A percentile compares a stretch with the other conserved stretches of the same genome.
Conservation (phyloP, 352 stramenopile species). For the Phytophthora quininea region DNA sequence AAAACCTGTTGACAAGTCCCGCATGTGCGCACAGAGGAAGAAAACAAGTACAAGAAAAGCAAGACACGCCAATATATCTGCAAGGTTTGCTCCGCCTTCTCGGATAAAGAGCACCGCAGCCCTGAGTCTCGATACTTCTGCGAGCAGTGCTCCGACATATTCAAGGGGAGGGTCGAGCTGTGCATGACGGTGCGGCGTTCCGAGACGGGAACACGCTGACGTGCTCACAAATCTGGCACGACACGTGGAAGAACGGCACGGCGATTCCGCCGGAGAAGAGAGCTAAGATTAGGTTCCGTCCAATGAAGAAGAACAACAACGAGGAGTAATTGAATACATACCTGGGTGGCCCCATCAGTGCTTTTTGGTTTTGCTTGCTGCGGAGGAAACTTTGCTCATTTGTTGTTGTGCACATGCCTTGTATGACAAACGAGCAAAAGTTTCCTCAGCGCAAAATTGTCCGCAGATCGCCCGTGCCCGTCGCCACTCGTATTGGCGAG, state of each 20-base stretch:
- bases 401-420: neutral
- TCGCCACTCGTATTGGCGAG: conserved; percentile 7
- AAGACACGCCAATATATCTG: conserved; percentile 28
- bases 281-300: conserved; percentile 17
- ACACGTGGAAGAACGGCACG: conserved; percentile 14
- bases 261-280: conserved; percentile 8
- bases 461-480: neutral
- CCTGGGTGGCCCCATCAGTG: neutral
- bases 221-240: conserved; percentile 19
- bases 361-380: too few species aligned
- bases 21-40: conserved; percentile 12
- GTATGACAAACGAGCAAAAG: conserved; percentile 13
- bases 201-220: conserved; percentile 14
- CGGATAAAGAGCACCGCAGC: conserved; percentile 15
- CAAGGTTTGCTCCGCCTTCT: conserved; percentile 27
- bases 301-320: conserved; percentile 8
- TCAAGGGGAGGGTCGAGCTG: conserved; percentile 11
- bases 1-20: conserved; percentile 11
- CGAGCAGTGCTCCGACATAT: neutral
- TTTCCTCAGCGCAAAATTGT: conserved; percentile 5
- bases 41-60: conserved; percentile 17
- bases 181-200: conserved; percentile 16
- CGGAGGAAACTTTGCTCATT: neutral
- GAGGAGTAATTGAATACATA: conserved; percentile 2
- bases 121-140: conserved; percentile 24